Base-by-base conservation (phyloP, 2,329 filamentous ascomycete species). In the Xylariaceae sp. region DNA sequence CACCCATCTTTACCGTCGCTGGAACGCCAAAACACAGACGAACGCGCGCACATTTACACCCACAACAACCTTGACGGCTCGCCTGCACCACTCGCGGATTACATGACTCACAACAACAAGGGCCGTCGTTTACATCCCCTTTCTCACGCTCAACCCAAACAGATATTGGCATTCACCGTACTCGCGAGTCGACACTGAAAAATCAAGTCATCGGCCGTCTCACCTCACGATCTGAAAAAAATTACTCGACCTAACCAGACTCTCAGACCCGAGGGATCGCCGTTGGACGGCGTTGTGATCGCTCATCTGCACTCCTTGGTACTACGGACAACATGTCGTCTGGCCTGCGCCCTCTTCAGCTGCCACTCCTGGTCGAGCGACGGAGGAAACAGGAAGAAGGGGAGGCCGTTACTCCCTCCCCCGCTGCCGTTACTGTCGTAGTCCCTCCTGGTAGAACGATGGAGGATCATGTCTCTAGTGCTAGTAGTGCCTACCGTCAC, bases 401-500 rank as follows among this genome's bases (percentile, higher is more conserved):
- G 57, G 70, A 69, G 50, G 64, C 67, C 53, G 45, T 13, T 42
- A 42, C 37, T 51, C 3, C 11, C 10, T 23, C 11, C 4, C 49
- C 55, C 18, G 34, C 51, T 50, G 56, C 67, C n/a, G 18, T 53
- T 50, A 55, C 67, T 60, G 34, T 58, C 13, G 51, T 48, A 44
- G 49, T 47, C 15, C 44, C 45, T 51, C 44, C 45, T 53, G 62
- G 59, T 48, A 67, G 69, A 23, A 59, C 51, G 10, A 37, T 69
- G 7, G 71, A 73, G 23, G 66, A 66, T 61, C 76, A 78, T 55
- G 71, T 76, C 62, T 79, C 77, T 64, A 76, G 77, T 65, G 72
- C 76, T 64, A 78, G 37, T 64, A 78, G 37, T 30, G 23, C 23
- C 23, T 30, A 48, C n/a, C 50, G 55, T 15, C 48, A 57, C 35